Evolutionary conservation across 2,329 filamentous ascomycete genomes (phyloP).

Genomic region (Neofusicoccum umdonicola): DNA sequence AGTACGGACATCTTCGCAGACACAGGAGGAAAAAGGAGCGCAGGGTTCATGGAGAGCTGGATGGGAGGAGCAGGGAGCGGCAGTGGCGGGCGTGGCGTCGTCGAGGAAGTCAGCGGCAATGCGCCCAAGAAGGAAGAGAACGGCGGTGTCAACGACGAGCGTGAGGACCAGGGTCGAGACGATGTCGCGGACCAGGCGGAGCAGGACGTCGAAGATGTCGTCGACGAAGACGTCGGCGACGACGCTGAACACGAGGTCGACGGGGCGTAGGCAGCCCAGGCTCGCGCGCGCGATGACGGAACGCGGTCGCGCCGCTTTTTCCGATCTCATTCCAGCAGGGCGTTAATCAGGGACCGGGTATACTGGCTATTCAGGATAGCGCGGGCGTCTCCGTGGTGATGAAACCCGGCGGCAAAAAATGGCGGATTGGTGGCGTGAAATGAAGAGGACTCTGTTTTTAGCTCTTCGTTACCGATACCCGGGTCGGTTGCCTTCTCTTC

Average conservation of each 20-base stretch:
- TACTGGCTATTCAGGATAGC: no score
- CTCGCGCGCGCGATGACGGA: neutral
- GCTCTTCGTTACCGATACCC: no score
- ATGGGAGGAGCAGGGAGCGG: neutral
- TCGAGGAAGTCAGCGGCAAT: constrained; percentile 9
- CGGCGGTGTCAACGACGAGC: neutral
- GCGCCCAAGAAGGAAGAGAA: constrained; percentile 4
- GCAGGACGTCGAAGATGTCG: constrained; percentile 1
- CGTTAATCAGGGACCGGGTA: no score
- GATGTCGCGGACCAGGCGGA: neutral
- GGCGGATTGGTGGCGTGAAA: no score
- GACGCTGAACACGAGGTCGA: neutral
- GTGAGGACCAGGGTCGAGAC: neutral
- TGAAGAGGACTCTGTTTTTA: no score
- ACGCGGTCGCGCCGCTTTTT: neutral
- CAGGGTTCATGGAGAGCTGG: constrained; percentile 4
- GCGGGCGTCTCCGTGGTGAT: no score
- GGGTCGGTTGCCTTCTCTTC: no score
- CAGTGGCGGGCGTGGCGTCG: neutral
- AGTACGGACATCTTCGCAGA: constrained; percentile 1
- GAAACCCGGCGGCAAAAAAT: no score
- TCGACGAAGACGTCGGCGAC: neutral
- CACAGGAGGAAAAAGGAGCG: neutral
- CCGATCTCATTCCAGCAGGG: neutral
- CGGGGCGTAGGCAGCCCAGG: neutral